Conservation (phyloP, 345 rosid genomes). For the Murraya koenigii region DNA sequence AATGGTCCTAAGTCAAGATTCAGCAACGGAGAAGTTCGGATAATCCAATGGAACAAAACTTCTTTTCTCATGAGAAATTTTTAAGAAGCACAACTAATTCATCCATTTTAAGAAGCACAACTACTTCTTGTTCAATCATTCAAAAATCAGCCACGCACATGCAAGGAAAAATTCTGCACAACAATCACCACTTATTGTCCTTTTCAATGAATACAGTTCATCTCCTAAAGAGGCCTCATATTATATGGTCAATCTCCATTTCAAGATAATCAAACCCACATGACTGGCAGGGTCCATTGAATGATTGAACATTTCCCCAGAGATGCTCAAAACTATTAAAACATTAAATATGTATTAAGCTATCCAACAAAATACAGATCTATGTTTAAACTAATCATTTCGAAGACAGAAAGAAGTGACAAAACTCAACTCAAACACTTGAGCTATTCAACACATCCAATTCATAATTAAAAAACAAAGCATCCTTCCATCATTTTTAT, state of each 20-base stretch:
- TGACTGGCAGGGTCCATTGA: not conserved
- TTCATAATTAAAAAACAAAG: not conserved
- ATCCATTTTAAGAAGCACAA: not conserved
- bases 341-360: conserved; percentile 1
- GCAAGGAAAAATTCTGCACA: not conserved
- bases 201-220: too few species aligned
- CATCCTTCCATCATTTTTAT: not conserved
- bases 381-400: not conserved
- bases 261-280: not conserved
- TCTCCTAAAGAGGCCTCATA: not conserved
- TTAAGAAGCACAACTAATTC: too few species aligned
- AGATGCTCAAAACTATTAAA: not conserved
- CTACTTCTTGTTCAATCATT: not conserved
- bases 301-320: not conserved
- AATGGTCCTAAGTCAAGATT: too few species aligned
- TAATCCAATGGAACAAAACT: too few species aligned
- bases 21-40: too few species aligned
- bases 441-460: not conserved
- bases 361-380: not conserved
- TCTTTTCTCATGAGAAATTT: too few species aligned
- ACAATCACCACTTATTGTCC: not conserved
- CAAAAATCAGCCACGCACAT: not conserved
- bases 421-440: not conserved
- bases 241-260: not conserved
- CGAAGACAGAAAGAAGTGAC: not conserved